Conservation (phyloP, 805 yeast species). For the Saccharomycopsis fibuligera region DNA sequence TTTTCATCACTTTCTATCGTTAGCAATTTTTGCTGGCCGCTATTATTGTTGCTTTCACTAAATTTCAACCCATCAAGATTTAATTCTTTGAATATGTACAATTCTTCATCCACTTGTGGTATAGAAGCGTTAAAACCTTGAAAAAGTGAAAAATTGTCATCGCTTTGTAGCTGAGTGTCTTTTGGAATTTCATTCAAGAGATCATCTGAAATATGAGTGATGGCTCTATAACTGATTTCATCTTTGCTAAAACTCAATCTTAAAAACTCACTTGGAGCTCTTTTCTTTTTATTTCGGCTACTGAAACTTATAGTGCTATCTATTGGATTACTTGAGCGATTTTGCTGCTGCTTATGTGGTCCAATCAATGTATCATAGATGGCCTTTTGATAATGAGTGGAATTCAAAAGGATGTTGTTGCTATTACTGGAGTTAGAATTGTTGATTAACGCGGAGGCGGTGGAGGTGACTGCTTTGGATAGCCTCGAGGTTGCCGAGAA, state of each 20-base stretch:
- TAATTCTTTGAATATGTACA: conserved; percentile 19
- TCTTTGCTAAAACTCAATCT: conserved; percentile 26
- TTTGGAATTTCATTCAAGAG: conserved; percentile 49
- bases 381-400: conserved; percentile 38
- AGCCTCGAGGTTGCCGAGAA: conserved; percentile 29
- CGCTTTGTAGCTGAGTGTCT: conserved; percentile 16
- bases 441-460: conserved; percentile 46
- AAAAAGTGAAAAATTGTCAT: conserved; percentile 43
- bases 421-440: conserved; percentile 18
- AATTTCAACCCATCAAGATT: conserved; percentile 12
- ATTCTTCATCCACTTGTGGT: conserved; percentile 43
- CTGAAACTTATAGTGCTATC: not conserved
- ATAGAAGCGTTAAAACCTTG: conserved; percentile 64
- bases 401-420: conserved; percentile 33
- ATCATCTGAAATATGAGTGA: conserved; percentile 55
- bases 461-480: conserved; percentile 46
- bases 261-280: conserved; percentile 31
- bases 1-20: conserved; percentile 19
- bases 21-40: conserved; percentile 6
- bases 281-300: conserved; percentile 24
- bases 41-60: conserved; percentile 6
- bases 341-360: conserved; percentile 24
- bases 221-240: conserved; percentile 41
- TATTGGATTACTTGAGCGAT: conserved; percentile 15
- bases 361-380: conserved; percentile 37